phyloP scores from a whole-genome alignment of 2,329 filamentous ascomycete species.

The Sporothrix pallida region DNA sequence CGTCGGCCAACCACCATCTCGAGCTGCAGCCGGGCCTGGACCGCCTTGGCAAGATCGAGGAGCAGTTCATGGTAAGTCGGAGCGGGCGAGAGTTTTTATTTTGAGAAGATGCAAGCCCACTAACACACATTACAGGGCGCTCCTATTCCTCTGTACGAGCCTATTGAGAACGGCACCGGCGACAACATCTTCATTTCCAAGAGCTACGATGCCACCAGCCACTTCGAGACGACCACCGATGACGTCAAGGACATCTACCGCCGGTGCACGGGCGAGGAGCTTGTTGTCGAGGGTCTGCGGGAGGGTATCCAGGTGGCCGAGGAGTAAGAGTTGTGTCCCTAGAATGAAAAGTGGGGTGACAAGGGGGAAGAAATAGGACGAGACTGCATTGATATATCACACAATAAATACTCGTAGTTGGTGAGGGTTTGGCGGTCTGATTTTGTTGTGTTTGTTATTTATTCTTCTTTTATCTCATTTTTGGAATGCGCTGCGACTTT shows the following conservation, averaged over 20 bases:
- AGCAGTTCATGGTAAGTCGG: conserved; percentile 80
- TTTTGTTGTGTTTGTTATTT: neutral
- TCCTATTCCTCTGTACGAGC: conserved; percentile 93
- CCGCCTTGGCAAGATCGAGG: conserved; percentile 89
- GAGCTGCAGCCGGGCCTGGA: conserved; percentile 93
- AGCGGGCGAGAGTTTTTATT: too few species aligned
- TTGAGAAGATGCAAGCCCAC: too few species aligned
- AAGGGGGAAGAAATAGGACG: neutral
- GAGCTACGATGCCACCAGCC: conserved; percentile 96
- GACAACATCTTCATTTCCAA: conserved; percentile 98
- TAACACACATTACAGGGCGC: conserved; percentile 57
- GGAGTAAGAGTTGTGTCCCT: conserved; percentile 52
- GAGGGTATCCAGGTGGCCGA: conserved; percentile 78
- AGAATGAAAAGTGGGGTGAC: neutral
- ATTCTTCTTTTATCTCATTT: neutral
- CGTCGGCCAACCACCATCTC: conserved; percentile 88
- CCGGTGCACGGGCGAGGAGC: conserved; percentile 80
- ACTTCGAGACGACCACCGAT: conserved; percentile 92
- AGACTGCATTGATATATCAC: neutral
- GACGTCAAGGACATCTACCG: conserved; percentile 94
- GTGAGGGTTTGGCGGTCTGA: neutral
- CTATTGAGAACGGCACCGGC: conserved; percentile 76
- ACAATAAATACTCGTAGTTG: conserved; percentile 17
- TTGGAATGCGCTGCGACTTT: conserved; percentile 8
- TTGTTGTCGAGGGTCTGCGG: conserved; percentile 85